Percentiles rank a stretch among this genome's conserved stretches.
phyloP scores from a whole-genome alignment of 1,284 basidiomycete species.

The Cryptococcus hybrid region DNA sequence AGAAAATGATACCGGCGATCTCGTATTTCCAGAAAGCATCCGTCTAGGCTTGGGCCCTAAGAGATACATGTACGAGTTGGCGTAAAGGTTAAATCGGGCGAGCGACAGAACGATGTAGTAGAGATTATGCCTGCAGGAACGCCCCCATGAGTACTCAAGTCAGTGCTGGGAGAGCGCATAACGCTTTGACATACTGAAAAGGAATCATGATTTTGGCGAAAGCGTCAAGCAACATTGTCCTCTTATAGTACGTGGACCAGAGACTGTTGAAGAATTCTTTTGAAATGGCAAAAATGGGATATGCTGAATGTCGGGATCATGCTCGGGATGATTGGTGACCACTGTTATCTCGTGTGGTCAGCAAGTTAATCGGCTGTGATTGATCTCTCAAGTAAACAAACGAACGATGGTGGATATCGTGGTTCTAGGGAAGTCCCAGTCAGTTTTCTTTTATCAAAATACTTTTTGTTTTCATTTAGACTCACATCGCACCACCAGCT shows the following conservation, averaged over 20 bases:
- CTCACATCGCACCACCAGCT: conserved; percentile 98
- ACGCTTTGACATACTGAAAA: conserved; percentile 57
- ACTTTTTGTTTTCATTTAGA: conserved; percentile 25
- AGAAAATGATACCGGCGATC: conserved; percentile 53
- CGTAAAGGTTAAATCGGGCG: conserved; percentile 95
- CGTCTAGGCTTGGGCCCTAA: conserved; percentile 50
- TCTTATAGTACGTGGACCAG: conserved; percentile 94
- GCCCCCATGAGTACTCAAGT: too few relatives aligned
- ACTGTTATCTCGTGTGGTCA: conserved; percentile 55
- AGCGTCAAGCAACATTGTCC: conserved; percentile 75
- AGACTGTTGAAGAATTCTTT: conserved; percentile 78
- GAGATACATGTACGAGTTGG: conserved; percentile 78
- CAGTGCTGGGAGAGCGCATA: background rate
- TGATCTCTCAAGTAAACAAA: conserved; percentile 21
- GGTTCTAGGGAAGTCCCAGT: conserved; percentile 61
- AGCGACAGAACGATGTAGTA: conserved; percentile 92
- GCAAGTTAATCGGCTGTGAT: conserved; percentile 3
- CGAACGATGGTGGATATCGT: conserved; percentile 87
- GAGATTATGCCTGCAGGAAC: conserved; percentile 62
- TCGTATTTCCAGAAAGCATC: conserved; percentile 51
- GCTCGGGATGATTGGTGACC: conserved; percentile 95
- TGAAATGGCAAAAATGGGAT: conserved; percentile 82
- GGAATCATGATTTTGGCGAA: conserved; percentile 67
- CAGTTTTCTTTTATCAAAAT: too few relatives aligned
- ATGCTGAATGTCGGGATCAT: conserved; percentile 86